These are phyloP conservation scores for Basipetospora sp. DNA, from an alignment of 2,329 filamentous ascomycete species.

Conservation along the genomic window DNA sequence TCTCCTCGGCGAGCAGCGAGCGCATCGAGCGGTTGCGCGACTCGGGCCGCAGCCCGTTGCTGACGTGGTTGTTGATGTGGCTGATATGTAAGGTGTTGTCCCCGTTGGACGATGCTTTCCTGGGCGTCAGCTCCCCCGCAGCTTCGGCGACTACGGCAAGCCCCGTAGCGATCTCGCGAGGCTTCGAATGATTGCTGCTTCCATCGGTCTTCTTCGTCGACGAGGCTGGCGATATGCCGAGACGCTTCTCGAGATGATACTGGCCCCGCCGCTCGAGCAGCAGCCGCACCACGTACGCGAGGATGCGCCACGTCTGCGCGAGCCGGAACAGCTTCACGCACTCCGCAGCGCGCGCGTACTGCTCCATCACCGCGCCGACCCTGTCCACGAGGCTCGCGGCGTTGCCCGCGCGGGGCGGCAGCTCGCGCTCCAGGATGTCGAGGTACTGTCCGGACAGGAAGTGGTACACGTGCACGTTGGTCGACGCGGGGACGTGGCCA, in stretches of 20 bases:
- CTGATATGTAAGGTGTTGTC: too few relatives aligned
- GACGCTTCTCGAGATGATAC: slow-evolving; percentile 39
- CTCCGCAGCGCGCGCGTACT: slow-evolving; percentile 44
- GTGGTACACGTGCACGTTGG: slow-evolving; percentile 36
- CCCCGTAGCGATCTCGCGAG: too few relatives aligned
- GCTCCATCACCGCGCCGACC: slow-evolving; percentile 36
- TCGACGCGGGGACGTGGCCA: slow-evolving; percentile 38
- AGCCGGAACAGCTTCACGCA: slow-evolving; percentile 41
- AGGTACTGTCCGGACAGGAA: slow-evolving; percentile 44
- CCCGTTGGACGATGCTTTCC: too few relatives aligned
- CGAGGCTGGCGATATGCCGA: neutral
- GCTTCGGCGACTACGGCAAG: too few relatives aligned
- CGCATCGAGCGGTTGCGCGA: slow-evolving; percentile 16
- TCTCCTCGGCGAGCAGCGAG: slow-evolving; percentile 38
- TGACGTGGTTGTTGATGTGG: neutral
- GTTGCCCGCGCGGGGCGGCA: slow-evolving; percentile 24
- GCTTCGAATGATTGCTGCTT: too few relatives aligned
- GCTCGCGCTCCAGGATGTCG: slow-evolving; percentile 32
- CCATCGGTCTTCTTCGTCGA: neutral
- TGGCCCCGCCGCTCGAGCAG: slow-evolving; percentile 40
- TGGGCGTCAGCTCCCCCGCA: slow-evolving; percentile 1
- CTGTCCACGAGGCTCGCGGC: slow-evolving; percentile 28
- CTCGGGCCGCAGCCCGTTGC: neutral
- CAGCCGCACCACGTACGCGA: slow-evolving; percentile 40
- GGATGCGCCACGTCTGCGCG: slow-evolving; percentile 49